A percentile compares a stretch with the other conserved stretches of the same genome.
These are phyloP conservation scores for Thuja plicata DNA, from an alignment of 83 land plant genomes.

Conservation along the genomic window DNA sequence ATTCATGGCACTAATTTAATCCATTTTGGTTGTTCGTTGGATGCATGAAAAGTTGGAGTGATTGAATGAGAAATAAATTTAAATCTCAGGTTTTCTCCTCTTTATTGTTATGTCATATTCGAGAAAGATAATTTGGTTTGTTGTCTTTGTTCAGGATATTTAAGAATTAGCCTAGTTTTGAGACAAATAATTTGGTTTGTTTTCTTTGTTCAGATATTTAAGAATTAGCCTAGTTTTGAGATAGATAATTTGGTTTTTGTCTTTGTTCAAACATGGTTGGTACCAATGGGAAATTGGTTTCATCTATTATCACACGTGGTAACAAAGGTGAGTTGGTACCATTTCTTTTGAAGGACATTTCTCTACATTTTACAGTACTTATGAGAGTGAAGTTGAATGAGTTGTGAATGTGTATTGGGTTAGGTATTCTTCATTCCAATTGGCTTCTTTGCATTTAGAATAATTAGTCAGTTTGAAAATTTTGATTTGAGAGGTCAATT, in stretches of 20 bases:
- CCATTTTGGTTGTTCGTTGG: too few species aligned
- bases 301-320: background rate
- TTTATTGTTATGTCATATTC: too few species aligned
- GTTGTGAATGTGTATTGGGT: background rate
- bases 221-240: background rate
- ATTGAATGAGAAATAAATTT: too few species aligned
- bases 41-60: too few species aligned
- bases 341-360: background rate
- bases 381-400: background rate
- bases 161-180: too few species aligned
- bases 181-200: too few species aligned
- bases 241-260: background rate
- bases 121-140: too few species aligned
- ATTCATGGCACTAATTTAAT: too few species aligned
- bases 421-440: background rate
- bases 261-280: background rate
- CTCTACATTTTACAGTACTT: background rate
- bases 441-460: background rate
- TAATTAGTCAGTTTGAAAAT: background rate
- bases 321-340: background rate
- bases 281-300: background rate
- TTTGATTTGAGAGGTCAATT: too few species aligned
- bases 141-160: too few species aligned
- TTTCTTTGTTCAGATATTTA: too few species aligned
- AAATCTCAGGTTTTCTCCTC: too few species aligned